Conservation (phyloP, 176 grass and related monocot species). For the Panicum miliaceum region DNA sequence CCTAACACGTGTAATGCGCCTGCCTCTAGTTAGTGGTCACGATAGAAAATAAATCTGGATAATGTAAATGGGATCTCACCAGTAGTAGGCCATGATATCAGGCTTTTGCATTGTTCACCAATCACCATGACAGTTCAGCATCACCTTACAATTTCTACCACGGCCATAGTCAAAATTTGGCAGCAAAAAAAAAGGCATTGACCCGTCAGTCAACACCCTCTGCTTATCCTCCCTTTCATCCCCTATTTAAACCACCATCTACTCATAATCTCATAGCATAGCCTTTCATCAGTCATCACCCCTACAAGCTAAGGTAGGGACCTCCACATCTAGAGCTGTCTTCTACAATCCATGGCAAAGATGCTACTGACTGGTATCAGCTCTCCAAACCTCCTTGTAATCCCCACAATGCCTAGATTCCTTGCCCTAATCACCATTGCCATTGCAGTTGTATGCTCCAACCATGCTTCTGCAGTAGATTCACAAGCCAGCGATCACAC, state of each 20-base stretch:
- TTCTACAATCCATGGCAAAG: constrained; percentile 1
- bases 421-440: background rate
- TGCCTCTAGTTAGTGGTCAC: background rate
- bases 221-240: background rate
- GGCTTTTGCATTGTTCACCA: background rate
- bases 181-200: constrained; percentile 12
- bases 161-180: background rate
- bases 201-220: background rate
- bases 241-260: constrained; percentile 14
- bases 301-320: background rate
- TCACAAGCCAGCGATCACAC: constrained; percentile 10
- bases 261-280: background rate
- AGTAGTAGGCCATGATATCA: constrained; percentile 12
- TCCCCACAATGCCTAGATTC: constrained; percentile 9
- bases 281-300: constrained; percentile 1
- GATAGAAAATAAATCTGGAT: background rate
- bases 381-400: background rate
- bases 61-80: background rate
- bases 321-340: background rate
- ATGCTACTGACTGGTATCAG: background rate
- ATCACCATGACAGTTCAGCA: background rate
- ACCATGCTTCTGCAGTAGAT: background rate
- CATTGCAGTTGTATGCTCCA: background rate
- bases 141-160: background rate
- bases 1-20: background rate